phyloP scores from a whole-genome alignment of 176 grass and related monocot genomes.

The Paspalum notatum region DNA sequence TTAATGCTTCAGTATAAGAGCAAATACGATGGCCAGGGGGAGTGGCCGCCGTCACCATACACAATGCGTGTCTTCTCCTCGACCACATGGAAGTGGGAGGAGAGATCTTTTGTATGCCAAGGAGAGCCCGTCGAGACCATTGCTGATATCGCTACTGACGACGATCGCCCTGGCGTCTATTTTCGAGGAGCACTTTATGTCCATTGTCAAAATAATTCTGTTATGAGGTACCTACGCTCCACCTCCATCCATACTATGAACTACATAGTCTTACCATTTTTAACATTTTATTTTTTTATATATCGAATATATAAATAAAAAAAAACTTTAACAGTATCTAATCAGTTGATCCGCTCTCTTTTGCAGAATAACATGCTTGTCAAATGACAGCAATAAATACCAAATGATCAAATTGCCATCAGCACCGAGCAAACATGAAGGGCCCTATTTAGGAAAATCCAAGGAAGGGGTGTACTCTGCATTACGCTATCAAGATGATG shows the following conservation, averaged over 20 bases:
- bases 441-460: neutral
- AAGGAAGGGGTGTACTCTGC: neutral
- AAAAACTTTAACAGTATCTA: neutral
- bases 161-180: neutral
- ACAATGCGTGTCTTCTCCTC: neutral
- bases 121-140: neutral
- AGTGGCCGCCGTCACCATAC: neutral
- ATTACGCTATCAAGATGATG: neutral
- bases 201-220: neutral
- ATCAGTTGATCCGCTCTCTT: neutral
- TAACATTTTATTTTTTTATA: too few relatives aligned
- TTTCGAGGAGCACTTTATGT: neutral
- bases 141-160: neutral
- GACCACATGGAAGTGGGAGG: neutral
- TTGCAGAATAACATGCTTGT: constrained; percentile 2
- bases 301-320: neutral
- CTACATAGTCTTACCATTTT: too few relatives aligned
- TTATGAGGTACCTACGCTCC: neutral
- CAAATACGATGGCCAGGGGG: neutral
- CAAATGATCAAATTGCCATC: neutral
- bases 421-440: neutral
- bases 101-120: neutral
- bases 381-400: neutral
- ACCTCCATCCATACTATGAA: too few relatives aligned
- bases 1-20: rapidly evolving